These are phyloP conservation scores for Colletotrichum gigasporum DNA, from an alignment of 2,329 filamentous ascomycete species.

Conservation along the genomic window DNA sequence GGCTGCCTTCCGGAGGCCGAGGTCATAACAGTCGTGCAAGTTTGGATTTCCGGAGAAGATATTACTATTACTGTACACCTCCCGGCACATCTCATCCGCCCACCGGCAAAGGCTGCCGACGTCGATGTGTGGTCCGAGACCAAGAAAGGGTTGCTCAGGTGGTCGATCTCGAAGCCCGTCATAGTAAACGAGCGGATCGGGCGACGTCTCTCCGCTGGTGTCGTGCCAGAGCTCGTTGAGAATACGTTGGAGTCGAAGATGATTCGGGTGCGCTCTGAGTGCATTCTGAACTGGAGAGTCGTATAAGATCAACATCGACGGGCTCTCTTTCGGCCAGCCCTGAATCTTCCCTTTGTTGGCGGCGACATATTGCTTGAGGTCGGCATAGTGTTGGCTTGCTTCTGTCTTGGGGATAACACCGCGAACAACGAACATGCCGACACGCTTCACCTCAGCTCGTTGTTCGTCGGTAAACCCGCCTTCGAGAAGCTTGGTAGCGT, in stretches of 20 bases:
- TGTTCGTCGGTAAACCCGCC: constrained; percentile 34
- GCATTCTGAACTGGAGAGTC: constrained; percentile 49
- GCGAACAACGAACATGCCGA: constrained; percentile 36
- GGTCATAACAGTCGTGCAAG: constrained; percentile 47
- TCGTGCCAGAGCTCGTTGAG: constrained; percentile 52
- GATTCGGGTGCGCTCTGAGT: constrained; percentile 47
- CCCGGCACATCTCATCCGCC: constrained; percentile 49
- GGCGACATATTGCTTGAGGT: constrained; percentile 43
- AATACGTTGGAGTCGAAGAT: constrained; percentile 44
- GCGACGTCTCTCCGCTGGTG: constrained; percentile 34
- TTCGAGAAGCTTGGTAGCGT: constrained; percentile 39
- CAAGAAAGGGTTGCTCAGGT: constrained; percentile 47
- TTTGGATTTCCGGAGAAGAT: constrained; percentile 49
- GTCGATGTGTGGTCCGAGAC: constrained; percentile 54
- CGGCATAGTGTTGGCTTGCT: constrained; percentile 38
- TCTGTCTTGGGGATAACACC: constrained; percentile 34
- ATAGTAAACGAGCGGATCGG: constrained; percentile 49
- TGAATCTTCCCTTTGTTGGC: constrained; percentile 42
- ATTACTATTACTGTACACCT: constrained; percentile 42
- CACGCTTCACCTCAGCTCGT: constrained; percentile 38
- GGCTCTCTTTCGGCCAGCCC: constrained; percentile 47
- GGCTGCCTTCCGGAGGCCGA: constrained; percentile 45
- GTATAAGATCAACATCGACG: constrained; percentile 50
- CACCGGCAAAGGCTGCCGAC: constrained; percentile 53
- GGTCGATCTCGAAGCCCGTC: constrained; percentile 50